Percentiles rank a stretch among this genome's conserved stretches.
Evolutionary conservation across 495 filamentous ascomycete species (phyloP).

Genomic region (Tetracladium setigerum): DNA sequence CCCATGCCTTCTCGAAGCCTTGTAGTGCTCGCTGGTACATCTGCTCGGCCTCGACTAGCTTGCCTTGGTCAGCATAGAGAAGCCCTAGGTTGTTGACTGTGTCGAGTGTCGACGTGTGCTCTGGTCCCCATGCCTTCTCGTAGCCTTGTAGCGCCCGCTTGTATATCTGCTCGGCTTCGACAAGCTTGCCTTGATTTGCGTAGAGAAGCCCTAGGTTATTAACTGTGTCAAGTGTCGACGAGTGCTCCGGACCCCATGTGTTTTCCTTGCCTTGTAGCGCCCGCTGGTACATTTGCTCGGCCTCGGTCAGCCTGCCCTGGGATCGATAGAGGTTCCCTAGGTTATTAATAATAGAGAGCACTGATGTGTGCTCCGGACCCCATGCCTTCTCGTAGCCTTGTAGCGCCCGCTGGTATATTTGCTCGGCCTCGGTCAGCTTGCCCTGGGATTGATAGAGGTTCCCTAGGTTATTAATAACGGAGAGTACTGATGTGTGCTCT

Average conservation of each 20-base stretch:
- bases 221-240: slow-evolving; percentile 28
- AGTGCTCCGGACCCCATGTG: slow-evolving; percentile 29
- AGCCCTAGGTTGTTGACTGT: slow-evolving; percentile 17
- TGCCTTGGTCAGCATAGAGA: not conserved
- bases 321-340: slow-evolving; percentile 17
- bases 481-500: slow-evolving; percentile 30
- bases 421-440: slow-evolving; percentile 21
- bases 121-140: slow-evolving; percentile 27
- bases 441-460: slow-evolving; percentile 19
- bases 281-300: slow-evolving; percentile 27
- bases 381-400: slow-evolving; percentile 27
- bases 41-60: slow-evolving; percentile 18
- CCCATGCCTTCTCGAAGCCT: slow-evolving; percentile 28
- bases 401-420: slow-evolving; percentile 25
- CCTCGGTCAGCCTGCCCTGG: slow-evolving; percentile 20
- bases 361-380: slow-evolving; percentile 27
- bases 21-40: slow-evolving; percentile 27
- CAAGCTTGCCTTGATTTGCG: slow-evolving; percentile 18
- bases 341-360: slow-evolving; percentile 18
- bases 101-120: slow-evolving; percentile 12
- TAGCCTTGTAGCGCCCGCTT: slow-evolving; percentile 30
- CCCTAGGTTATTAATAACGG: slow-evolving; percentile 21
- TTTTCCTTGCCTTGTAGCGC: slow-evolving; percentile 31
- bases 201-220: slow-evolving; percentile 25
- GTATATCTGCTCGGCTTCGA: slow-evolving; percentile 26